Base-by-base conservation (phyloP, 495 filamentous ascomycete genomes). In the Hypoxylon intermedium region DNA sequence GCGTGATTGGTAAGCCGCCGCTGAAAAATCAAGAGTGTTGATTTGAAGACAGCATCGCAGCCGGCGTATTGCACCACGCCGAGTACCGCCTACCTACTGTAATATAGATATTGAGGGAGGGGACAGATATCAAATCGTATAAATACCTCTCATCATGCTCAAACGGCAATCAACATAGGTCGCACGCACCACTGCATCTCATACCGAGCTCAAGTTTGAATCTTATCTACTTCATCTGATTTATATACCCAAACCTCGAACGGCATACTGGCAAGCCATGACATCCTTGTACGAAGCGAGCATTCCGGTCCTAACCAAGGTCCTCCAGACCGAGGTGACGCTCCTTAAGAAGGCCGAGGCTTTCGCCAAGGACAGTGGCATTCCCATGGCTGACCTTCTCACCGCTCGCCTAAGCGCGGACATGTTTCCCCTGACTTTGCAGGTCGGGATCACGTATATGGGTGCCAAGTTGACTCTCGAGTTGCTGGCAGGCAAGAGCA, bases 361-460 rank as follows among this genome's bases (percentile, higher is more conserved):
- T 13, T 50, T 58, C 18, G 56, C 69, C 16, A 58, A 68, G 15
- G 54, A 40, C 21, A 69, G 48, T 19, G 42, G 44, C 33, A 54
- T 36, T 19, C 34, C 56, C 30, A 30, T 67, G 16, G 28, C 20
- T 15, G 53, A 63, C 19, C 34, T 73, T 33, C 31, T 74, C 37
- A 15, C 42, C 0, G 40, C 67, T 18, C 67, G 70, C 2, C 66
- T 80, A 5, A 33, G 30, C 56, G 63, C 68, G 3, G 82, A 83
- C 72, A 84, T 84, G 83, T 71, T 72, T 40, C 69, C 77, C 20
- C 60, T 84, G 16, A 56, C 70, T 41, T 76, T 72, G 67, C 83
- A 86, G 53, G 53, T 84, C 63, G 67, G 73, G 11, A 66, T 71
- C 52, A 64, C 59, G 34, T 66, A 67, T 36, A 58, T 69, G 44